A percentile compares a stretch with the other conserved stretches of the same genome.
These are phyloP conservation scores for Leonotis leonurus DNA, from an alignment of 257 asterid species.

Conservation along the genomic window DNA sequence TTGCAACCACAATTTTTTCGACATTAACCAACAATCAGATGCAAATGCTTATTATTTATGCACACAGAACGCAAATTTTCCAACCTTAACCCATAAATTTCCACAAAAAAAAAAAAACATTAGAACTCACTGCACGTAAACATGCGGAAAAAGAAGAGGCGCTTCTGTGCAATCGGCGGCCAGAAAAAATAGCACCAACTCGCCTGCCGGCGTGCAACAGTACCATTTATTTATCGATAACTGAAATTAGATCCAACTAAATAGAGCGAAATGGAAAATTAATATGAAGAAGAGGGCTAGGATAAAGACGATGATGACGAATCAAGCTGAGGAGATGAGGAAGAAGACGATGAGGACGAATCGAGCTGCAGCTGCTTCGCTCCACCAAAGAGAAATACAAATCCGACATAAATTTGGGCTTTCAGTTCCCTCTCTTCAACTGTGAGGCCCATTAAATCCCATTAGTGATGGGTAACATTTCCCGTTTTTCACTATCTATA, in stretches of 20 bases:
- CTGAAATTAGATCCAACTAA: neutral
- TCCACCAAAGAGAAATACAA: too few relatives aligned
- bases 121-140: constrained; percentile 18
- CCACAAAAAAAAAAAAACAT: neutral
- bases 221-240: constrained; percentile 9
- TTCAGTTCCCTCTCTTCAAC: too few relatives aligned
- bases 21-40: neutral
- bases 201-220: constrained; percentile 4
- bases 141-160: constrained; percentile 14
- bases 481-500: too few relatives aligned
- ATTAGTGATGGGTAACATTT: too few relatives aligned
- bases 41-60: neutral
- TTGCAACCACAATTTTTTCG: neutral
- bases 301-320: too few relatives aligned
- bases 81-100: neutral
- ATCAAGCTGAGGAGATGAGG: too few relatives aligned
- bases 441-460: too few relatives aligned
- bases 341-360: too few relatives aligned
- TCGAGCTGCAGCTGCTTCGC: too few relatives aligned
- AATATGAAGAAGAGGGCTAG: too few relatives aligned
- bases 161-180: constrained; percentile 13
- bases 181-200: constrained; percentile 15
- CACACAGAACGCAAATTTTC: neutral
- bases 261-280: too few relatives aligned
- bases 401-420: too few relatives aligned